phyloP scores from a whole-genome alignment of 805 yeast species.

The Ogataea siamensis region DNA sequence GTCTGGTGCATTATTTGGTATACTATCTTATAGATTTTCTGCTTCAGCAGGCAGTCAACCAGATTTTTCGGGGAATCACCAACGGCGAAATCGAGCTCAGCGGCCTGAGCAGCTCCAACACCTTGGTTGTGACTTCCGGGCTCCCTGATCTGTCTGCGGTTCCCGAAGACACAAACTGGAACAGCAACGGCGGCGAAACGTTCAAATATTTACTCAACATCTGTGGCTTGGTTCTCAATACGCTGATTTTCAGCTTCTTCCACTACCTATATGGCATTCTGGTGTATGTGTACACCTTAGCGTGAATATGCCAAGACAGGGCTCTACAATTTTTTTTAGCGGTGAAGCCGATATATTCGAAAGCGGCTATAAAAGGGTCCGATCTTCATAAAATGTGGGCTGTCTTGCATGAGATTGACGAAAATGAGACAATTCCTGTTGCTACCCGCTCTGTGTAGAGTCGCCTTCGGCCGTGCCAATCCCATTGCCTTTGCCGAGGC shows the following conservation, averaged over 20 bases:
- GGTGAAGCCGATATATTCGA: slow-evolving; percentile 15
- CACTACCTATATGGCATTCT: slow-evolving; percentile 21
- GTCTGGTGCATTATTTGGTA: slow-evolving; percentile 21
- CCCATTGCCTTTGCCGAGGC: slow-evolving; percentile 35
- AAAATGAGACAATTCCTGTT: slow-evolving; percentile 15
- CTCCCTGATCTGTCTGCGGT: neutral
- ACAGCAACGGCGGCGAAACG: slow-evolving; percentile 20
- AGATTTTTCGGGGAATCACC: slow-evolving; percentile 14
- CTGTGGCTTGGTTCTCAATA: slow-evolving; percentile 21
- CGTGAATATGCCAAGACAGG: slow-evolving; percentile 6
- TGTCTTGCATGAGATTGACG: neutral
- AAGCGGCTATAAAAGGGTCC: slow-evolving; percentile 3
- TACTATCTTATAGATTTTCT: slow-evolving; percentile 22
- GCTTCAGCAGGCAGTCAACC: slow-evolving; percentile 22
- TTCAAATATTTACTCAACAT: slow-evolving; percentile 19
- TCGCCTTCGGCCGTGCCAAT: slow-evolving; percentile 25
- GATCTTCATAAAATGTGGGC: neutral
- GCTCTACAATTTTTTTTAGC: slow-evolving; percentile 1
- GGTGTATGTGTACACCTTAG: slow-evolving; percentile 18
- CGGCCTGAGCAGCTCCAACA: slow-evolving; percentile 13
- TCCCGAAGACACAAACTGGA: slow-evolving; percentile 14
- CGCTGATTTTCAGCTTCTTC: slow-evolving; percentile 22
- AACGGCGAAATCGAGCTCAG: slow-evolving; percentile 19
- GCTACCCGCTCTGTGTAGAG: slow-evolving; percentile 15
- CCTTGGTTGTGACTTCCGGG: slow-evolving; percentile 7